These are phyloP conservation scores for Moricandia arvensis DNA, from an alignment of 345 rosid genomes.

Conservation along the genomic window DNA sequence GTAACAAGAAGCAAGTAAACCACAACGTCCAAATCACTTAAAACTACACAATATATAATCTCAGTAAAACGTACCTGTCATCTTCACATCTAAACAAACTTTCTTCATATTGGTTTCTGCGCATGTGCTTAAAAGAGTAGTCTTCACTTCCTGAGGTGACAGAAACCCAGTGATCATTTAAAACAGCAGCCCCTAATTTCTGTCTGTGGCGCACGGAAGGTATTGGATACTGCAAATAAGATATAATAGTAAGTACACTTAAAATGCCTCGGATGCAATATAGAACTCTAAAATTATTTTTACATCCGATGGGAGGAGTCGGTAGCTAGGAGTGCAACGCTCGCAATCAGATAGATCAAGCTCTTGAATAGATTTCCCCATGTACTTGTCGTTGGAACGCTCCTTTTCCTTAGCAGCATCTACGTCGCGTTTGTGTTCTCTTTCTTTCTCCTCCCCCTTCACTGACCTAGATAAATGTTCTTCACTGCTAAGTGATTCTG, in stretches of 20 bases:
- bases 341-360: constrained; percentile 90
- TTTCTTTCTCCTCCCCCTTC: constrained; percentile 72
- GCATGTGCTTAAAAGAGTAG: constrained; percentile 97
- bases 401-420: constrained; percentile 70
- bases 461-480: constrained; percentile 52
- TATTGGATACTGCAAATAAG: constrained; percentile 69
- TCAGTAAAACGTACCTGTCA: constrained; percentile 55
- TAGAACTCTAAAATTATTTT: background rate
- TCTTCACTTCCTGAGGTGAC: constrained; percentile 99
- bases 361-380: constrained; percentile 89
- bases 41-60: background rate
- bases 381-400: constrained; percentile 67
- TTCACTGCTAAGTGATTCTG: constrained; percentile 66
- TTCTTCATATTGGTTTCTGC: constrained; percentile 93
- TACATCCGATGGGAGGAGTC: constrained; percentile 93
- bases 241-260: background rate
- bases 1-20: constrained; percentile 4
- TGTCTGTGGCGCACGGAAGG: constrained; percentile 55
- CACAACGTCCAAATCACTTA: background rate
- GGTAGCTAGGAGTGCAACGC: constrained; percentile 92
- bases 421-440: constrained; percentile 62
- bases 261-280: constrained; percentile 3
- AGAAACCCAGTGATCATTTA: constrained; percentile 97
- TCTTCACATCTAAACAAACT: constrained; percentile 97
- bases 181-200: constrained; percentile 77